A percentile compares a stretch with the other conserved stretches of the same genome.
These are phyloP conservation scores for Friedmanniomyces endolithicus DNA, from an alignment of 495 filamentous ascomycete genomes.

Conservation along the genomic window DNA sequence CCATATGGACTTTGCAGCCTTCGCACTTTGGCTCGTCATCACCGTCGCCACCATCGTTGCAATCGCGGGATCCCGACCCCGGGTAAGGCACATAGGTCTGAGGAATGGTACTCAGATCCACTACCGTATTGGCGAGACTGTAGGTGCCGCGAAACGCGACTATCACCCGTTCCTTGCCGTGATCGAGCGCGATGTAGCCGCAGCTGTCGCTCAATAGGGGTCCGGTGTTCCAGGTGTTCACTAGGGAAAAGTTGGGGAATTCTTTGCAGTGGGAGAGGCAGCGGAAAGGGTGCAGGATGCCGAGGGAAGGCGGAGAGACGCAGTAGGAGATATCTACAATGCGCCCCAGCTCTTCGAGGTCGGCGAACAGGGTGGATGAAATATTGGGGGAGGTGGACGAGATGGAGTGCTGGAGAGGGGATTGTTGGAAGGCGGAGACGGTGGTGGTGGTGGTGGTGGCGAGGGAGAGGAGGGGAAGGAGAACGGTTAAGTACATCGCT, in stretches of 20 bases:
- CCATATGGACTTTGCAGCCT: conserved; percentile 84
- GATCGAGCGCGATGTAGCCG: conserved; percentile 82
- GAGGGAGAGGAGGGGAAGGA: too few relatives aligned
- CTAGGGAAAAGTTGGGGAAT: conserved; percentile 64
- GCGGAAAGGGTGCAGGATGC: conserved; percentile 66
- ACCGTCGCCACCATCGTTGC: conserved; percentile 25
- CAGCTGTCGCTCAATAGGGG: conserved; percentile 78
- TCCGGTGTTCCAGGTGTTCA: conserved; percentile 85
- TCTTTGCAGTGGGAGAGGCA: conserved; percentile 75
- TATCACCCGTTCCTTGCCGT: conserved; percentile 54
- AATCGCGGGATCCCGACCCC: too few relatives aligned
- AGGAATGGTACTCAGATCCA: conserved; percentile 75
- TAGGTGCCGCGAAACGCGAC: conserved; percentile 95
- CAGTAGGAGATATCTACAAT: conserved; percentile 94
- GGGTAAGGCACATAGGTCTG: conserved; percentile 87
- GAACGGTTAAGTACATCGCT: neutral
- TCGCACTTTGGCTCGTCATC: conserved; percentile 36
- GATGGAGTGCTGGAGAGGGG: conserved; percentile 9
- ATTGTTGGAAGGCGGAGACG: neutral
- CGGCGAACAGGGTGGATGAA: conserved; percentile 55
- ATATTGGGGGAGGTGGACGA: conserved; percentile 33
- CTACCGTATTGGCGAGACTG: conserved; percentile 76
- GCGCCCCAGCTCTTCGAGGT: conserved; percentile 72
- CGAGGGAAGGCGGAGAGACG: conserved; percentile 59
- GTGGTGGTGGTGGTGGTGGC: neutral